Conservation (phyloP, 345 rosid species). For the Mallotus nudiflorus region DNA sequence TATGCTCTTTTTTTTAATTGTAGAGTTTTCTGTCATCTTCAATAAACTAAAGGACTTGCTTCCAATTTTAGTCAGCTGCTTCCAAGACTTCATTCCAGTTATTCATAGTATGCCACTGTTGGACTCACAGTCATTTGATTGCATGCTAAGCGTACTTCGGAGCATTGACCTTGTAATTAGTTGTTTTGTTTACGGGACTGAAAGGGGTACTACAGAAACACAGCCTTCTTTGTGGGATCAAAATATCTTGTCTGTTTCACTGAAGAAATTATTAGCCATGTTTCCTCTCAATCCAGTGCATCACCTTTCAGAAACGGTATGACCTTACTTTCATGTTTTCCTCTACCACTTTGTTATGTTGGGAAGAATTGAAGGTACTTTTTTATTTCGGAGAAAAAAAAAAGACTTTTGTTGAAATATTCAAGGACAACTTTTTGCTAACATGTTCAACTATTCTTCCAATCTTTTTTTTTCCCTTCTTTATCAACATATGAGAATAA, state of each 20-base stretch:
- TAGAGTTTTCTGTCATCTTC: conserved; percentile 49
- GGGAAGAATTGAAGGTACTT: not conserved
- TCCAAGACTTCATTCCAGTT: conserved; percentile 63
- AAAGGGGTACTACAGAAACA: conserved; percentile 23
- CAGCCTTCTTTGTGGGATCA: conserved; percentile 42
- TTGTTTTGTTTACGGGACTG: conserved; percentile 39
- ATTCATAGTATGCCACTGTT: conserved; percentile 43
- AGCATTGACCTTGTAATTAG: conserved; percentile 56
- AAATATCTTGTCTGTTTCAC: conserved; percentile 41
- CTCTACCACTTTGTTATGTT: not conserved
- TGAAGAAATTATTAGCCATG: conserved; percentile 53
- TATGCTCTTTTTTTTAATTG: conserved; percentile 15
- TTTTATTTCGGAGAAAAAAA: not conserved
- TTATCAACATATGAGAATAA: not conserved
- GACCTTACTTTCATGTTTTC: conserved; percentile 3
- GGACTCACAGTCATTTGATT: conserved; percentile 62
- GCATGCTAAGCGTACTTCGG: conserved; percentile 55
- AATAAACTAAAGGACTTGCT: conserved; percentile 65
- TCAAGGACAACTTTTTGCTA: not conserved
- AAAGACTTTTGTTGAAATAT: no score
- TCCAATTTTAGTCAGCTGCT: conserved; percentile 62
- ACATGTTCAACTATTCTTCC: not conserved
- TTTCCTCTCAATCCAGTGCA: conserved; percentile 43
- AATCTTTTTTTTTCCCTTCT: not conserved
- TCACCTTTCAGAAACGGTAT: conserved; percentile 38